Base-by-base conservation (phyloP, 805 yeast genomes). In the Candida wancherniae region DNA sequence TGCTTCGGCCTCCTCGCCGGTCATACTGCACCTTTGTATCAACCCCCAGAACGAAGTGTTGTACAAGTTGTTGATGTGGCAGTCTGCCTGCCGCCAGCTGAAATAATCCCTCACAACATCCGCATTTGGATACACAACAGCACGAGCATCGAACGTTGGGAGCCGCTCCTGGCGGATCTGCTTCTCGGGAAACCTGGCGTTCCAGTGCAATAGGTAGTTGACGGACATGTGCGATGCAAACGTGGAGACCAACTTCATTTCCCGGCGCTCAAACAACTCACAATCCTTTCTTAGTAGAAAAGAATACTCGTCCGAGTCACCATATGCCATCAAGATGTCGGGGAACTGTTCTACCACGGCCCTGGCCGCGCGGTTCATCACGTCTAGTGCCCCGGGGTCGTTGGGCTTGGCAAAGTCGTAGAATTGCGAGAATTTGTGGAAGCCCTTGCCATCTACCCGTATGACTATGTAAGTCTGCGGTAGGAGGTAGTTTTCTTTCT, bases 51-150 rank as follows among this genome's bases (percentile, higher is more conserved):
- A 92, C 1, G 86, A 67, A 0, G 98, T 92, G 51, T 92, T 92
- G 63, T 90, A 92, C 37, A 92, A 58, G 54, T 92, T 92, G 55
- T 92, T 92, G 33, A 92, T 92, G 59, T 92, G 98, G 30, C 92
- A 92, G 53, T 92, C 98, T 1, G 81, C 97, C 52, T 85, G 97
- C 44, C 98, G 71, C 98, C 98, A 92, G 34, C 83, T 64, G 42
- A 92, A 72, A 52, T 92, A 92, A 55, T 90, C 97, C 34, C 84
- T 67, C 2, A 90, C 64, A 1, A 65, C 59, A 4, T 61, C 47
- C 11, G 63, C 42, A 33, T 69, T 75, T 0, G 98, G 98, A 45
- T 92, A 92, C 1, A 76, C 58, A 6, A 92, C 92, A 2, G 94
- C 94, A 27, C 98, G 63, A 0, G 94, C 87, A 56, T 92, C 98